Evolutionary conservation across 768 basidiomycete species (phyloP), one percentile per base, ranked within the genome.

Genomic region (Panellus pusillus): DNA sequence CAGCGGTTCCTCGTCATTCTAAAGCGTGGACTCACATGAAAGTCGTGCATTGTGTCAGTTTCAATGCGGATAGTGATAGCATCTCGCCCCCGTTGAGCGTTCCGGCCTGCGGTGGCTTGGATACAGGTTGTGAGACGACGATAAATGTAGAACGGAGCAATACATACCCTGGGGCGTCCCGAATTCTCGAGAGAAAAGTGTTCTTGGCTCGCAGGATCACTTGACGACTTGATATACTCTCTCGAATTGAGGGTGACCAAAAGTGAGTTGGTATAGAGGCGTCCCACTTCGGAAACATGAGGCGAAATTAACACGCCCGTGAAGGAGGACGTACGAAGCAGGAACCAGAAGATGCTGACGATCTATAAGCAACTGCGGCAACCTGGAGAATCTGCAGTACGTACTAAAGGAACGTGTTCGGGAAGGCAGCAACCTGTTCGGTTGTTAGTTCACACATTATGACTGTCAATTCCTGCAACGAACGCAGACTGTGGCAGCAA

Each of bases 231-330:
- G 44, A 59, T 59, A 12, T 59, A 59, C 14, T 55, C 59, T 45
- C 59, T 8, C 13, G 50, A 56, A 42, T 60, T 60, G 40, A 60
- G 59, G 4, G 54, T 55, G 8, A 60, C 59, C 7, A 60, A 43
- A 11, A 60, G n/a, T 18, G 54, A 55, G 39, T 60, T 60, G 41
- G 59, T 55, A 31, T 60, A 58, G 11, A 58, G 44, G 18, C 57
- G 57, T n/a, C 53, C 53, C 29, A 54, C 52, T 54, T 29, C 1
- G 11, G 1, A 29, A 29, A n/a, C 9, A 40, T 49, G 8, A 39
- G 47, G 17, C 6, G 24, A 24, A 24, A 24, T 3, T 24, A 6
- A 24, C 24, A 3, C 24, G 3, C 6, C 24, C 24, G 3, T 7
- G 41, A 28, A 37, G 15, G 8, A 12, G 14, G 19, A 50, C 56